Conservation (phyloP, 306 rosid species). For the Cucurbita ficifolia region DNA sequence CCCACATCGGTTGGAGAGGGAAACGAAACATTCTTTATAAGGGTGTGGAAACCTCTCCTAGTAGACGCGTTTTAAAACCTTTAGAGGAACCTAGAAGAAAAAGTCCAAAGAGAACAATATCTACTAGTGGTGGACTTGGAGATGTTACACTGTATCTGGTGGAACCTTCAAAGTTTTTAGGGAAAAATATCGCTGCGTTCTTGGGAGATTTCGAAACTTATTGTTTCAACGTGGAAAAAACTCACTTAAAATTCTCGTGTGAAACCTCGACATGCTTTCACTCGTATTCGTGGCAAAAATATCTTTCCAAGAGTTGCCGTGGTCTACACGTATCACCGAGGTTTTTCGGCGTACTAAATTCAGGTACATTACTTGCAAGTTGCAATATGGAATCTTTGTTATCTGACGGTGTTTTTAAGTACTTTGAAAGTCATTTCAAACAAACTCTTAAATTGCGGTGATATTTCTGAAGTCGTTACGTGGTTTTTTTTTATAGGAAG, state of each 20-base stretch:
- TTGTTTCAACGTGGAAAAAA: background rate
- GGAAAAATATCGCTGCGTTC: background rate
- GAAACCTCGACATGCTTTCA: background rate
- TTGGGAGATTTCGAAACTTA: background rate
- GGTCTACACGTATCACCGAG: background rate
- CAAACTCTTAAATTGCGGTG: background rate
- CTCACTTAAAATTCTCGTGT: background rate
- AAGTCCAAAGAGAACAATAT: too few relatives aligned
- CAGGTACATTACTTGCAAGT: background rate
- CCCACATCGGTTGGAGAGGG: too few relatives aligned
- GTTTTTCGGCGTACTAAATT: background rate
- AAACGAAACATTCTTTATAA: too few relatives aligned
- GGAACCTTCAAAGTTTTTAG: background rate
- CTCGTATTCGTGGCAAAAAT: background rate
- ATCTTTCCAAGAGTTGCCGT: background rate
- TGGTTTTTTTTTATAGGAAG: too few relatives aligned
- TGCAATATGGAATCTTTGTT: background rate
- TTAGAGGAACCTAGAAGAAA: too few relatives aligned
- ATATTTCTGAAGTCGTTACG: background rate
- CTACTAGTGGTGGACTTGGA: too few relatives aligned
- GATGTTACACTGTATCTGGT: background rate
- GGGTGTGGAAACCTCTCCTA: too few relatives aligned
- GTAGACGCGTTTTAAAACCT: too few relatives aligned
- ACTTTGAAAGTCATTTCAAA: background rate
- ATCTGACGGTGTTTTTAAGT: background rate